A percentile compares a stretch with the other conserved stretches of the same genome.
These are phyloP conservation scores for Nissolia schottii DNA, from an alignment of 306 rosid species.

Conservation along the genomic window DNA sequence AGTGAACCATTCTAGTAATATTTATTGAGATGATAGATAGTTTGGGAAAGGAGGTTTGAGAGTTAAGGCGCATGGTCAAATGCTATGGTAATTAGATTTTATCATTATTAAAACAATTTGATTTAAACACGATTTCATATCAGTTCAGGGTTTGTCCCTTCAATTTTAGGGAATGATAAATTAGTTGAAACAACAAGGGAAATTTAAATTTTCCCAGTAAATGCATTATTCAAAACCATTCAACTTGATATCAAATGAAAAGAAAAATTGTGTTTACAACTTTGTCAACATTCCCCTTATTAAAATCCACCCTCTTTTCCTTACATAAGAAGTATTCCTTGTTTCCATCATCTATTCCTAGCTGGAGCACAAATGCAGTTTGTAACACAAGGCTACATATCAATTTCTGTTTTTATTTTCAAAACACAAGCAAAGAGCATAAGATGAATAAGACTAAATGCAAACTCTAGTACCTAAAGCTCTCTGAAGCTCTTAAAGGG, in stretches of 20 bases:
- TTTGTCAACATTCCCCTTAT: background rate
- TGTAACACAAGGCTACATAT: background rate
- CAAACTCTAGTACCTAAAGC: slow-evolving; percentile 62
- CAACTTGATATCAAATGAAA: background rate
- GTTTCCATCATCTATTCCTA: slow-evolving; percentile 16
- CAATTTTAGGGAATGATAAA: background rate
- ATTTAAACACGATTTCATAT: background rate
- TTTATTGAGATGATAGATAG: background rate
- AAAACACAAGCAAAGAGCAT: background rate
- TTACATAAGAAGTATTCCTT: background rate
- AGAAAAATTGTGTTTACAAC: background rate
- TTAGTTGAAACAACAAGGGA: background rate
- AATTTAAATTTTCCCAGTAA: background rate
- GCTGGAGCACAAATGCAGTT: background rate
- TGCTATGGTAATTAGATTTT: background rate
- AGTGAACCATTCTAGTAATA: background rate
- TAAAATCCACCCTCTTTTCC: background rate
- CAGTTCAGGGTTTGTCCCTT: slow-evolving; percentile 4
- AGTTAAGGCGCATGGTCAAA: background rate
- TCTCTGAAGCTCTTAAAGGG: slow-evolving; percentile 56
- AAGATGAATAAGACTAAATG: background rate
- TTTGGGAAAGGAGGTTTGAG: background rate
- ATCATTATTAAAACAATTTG: background rate
- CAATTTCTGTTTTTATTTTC: slow-evolving; percentile 13
- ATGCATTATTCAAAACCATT: background rate